Evolutionary conservation across 1,284 basidiomycete species (phyloP), one percentile per base, ranked within the genome.

Genomic region (Chondrostereum purpureum): DNA sequence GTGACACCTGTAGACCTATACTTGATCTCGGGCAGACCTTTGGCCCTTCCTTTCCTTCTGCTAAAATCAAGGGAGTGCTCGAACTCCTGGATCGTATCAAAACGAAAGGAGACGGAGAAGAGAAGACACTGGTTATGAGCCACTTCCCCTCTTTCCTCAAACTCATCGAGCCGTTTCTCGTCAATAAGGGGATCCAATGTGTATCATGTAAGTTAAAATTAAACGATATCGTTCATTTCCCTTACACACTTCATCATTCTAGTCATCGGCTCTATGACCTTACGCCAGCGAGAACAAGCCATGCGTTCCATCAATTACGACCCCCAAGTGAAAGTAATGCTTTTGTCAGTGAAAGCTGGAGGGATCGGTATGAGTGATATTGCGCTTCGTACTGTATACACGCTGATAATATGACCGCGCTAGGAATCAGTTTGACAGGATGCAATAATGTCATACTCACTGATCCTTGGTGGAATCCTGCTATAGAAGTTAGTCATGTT

Each of bases 71-170:
- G n/a, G 22, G 13, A 12, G 18, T 41, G 3, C 4, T 13, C 10
- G 13, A 13, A 3, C 10, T 41, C n/a, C 39, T 41, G 13, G 14
- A 14, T 13, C 16, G 23, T 13, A 41, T 41, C 39, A n/a, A 11
- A 3, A 20, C n/a, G 18, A 17, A 42, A 12, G 35, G 33, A 18
- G 12, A 42, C 17, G 40, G 45, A 4, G 34, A 42, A 31, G 45
- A 46, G 24, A 46, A 46, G 40, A 42, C 40, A 5, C 27, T 42
- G 11, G 35, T 46, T n/a, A 42, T 31, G 19, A 42, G 39, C 4
- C 45, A 54, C 21, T 92, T 90, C 61, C 90, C 88, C 0, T 72
- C 72, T 10, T 88, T 91, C 73, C 64, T 92, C 43, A 75, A 88
- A 58, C 55, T 91, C 39, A 67, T 90, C 27, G 77, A 87, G 59